Conservation (phyloP, 2,329 filamentous ascomycete species). For the Gyromitra esculenta region DNA sequence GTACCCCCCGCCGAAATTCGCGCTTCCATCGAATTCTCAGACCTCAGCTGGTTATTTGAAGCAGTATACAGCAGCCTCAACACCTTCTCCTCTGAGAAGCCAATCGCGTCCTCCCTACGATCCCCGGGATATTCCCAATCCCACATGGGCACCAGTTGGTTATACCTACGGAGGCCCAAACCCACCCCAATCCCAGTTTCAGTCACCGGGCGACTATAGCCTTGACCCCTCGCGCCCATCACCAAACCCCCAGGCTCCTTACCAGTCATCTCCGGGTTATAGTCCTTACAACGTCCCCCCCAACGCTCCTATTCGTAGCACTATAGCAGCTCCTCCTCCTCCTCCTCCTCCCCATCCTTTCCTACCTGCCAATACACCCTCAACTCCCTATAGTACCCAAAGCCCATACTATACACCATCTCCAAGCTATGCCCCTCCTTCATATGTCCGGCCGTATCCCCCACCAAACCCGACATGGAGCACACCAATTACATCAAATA, state of each 20-base stretch:
- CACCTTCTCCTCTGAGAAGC: conserved; percentile 41
- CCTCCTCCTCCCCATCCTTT: conserved; percentile 31
- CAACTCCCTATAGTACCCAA: conserved; percentile 27
- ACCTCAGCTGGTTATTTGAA: conserved; percentile 26
- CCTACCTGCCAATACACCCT: conserved; percentile 32
- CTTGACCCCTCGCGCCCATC: conserved; percentile 38
- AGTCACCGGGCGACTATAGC: conserved; percentile 30
- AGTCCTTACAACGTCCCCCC: conserved; percentile 26
- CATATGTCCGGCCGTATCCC: conserved; percentile 31
- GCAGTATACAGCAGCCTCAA: conserved; percentile 31
- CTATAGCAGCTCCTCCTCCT: conserved; percentile 13
- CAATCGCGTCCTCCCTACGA: conserved; percentile 40
- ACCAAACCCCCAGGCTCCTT: conserved; percentile 21
- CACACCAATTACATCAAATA: conserved; percentile 3
- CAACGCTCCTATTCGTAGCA: conserved; percentile 12
- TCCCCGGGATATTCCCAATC: conserved; percentile 29
- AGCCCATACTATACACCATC: conserved; percentile 27
- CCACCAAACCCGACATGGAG: conserved; percentile 31
- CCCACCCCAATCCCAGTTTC: conserved; percentile 37
- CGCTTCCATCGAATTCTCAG: conserved; percentile 24
- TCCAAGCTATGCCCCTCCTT: conserved; percentile 18
- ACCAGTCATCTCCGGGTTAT: conserved; percentile 27
- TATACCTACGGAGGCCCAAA: conserved; percentile 45
- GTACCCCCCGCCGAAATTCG: conserved; percentile 42
- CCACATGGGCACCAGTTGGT: conserved; percentile 35